Percentiles rank a stretch among this genome's conserved stretches.
Evolutionary conservation across 768 basidiomycete genomes (phyloP).

Genomic region (Galerina marginata): DNA sequence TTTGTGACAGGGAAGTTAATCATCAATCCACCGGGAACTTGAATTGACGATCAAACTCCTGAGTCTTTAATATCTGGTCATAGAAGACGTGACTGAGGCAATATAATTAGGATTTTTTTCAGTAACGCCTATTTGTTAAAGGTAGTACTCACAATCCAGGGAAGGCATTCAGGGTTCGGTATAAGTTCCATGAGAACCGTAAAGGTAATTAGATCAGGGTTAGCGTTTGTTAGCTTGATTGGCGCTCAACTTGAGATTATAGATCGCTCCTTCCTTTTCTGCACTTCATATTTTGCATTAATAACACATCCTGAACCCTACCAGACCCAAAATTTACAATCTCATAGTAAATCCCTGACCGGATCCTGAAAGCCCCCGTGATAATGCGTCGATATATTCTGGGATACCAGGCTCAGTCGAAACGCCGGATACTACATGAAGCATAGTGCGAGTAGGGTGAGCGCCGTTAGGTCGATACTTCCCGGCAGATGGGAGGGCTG

Average conservation of each 20-base stretch:
- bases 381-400: constrained; percentile 3
- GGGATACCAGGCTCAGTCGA: constrained; percentile 2
- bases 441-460: constrained; percentile 10
- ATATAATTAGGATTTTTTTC: not conserved
- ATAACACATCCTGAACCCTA: constrained; percentile 2
- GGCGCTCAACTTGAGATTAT: constrained; percentile 22
- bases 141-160: constrained; percentile 3
- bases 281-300: not conserved
- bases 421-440: constrained; percentile 22
- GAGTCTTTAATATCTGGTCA: not conserved
- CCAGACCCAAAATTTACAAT: not conserved
- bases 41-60: constrained; percentile 16
- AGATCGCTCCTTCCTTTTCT: constrained; percentile 5
- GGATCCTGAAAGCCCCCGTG: constrained; percentile 7
- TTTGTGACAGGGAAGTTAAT: constrained; percentile 23
- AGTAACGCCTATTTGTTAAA: constrained; percentile 7
- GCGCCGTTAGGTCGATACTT: not conserved
- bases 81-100: not conserved
- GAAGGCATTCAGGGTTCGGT: not conserved
- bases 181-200: not conserved
- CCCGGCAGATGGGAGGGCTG: not conserved
- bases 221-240: constrained; percentile 20
- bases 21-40: constrained; percentile 24
- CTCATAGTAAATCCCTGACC: constrained; percentile 8
- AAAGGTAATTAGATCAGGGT: constrained; percentile 7